Conservation (phyloP, 306 rosid species). For the Sicyos edulis region DNA sequence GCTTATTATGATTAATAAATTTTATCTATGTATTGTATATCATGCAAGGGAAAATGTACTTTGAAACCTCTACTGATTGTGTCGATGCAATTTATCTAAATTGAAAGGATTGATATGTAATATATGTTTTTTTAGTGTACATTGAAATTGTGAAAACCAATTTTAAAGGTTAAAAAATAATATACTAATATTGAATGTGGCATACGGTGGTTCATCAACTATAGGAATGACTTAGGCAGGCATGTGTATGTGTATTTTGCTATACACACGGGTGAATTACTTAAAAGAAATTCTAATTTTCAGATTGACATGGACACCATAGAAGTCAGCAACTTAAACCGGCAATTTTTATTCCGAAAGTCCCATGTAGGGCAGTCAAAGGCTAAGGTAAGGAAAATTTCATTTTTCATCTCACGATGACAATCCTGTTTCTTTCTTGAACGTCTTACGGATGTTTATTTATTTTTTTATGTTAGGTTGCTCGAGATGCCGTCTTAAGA, state of each 20-base stretch:
- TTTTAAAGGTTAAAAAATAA: not conserved
- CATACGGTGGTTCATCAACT: not conserved
- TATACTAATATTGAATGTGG: not conserved
- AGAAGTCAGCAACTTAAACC: constrained; percentile 98
- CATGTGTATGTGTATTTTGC: not conserved
- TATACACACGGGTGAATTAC: not conserved
- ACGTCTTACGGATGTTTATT: constrained; percentile 21
- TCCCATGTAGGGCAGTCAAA: constrained; percentile 97
- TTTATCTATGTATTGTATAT: not conserved
- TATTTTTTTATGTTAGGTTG: constrained; percentile 53
- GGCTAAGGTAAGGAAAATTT: constrained; percentile 62
- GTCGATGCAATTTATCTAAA: not conserved
- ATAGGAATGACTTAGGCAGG: not conserved
- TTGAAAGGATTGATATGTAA: not conserved
- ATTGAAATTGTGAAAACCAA: constrained; percentile 4
- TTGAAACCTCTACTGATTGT: not conserved
- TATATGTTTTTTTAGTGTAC: not conserved
- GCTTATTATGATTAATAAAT: not conserved
- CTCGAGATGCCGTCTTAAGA: constrained; percentile 94
- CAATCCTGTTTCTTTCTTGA: constrained; percentile 27
- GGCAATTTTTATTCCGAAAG: constrained; percentile 95
- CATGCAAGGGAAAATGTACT: not conserved
- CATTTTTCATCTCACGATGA: constrained; percentile 15
- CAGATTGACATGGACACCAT: constrained; percentile 99
- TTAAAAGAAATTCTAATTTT: constrained; percentile 20